Evolutionary conservation across 2,329 filamentous ascomycete genomes (phyloP).

Genomic region (Fusarium tanahbumbuense): DNA sequence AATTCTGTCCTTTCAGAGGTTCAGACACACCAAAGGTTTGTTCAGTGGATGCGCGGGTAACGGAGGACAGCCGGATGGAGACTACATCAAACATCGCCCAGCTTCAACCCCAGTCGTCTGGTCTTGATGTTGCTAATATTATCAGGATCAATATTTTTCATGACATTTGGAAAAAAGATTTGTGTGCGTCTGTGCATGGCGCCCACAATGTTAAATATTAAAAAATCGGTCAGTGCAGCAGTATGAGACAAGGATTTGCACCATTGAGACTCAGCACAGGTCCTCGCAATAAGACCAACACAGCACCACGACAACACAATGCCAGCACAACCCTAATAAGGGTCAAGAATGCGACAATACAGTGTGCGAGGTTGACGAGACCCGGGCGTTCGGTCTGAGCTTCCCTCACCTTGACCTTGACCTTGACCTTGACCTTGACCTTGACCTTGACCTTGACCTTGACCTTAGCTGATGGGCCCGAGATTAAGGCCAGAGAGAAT

Average conservation of each 20-base stretch:
- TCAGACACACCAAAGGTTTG: slow-evolving; percentile 7
- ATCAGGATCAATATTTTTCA: slow-evolving; percentile 28
- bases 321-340: slow-evolving; percentile 29
- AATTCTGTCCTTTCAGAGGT: slow-evolving; percentile 37
- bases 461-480: slow-evolving; percentile 35
- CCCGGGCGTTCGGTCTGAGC: slow-evolving; percentile 44
- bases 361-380: slow-evolving; percentile 37
- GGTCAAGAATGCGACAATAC: slow-evolving; percentile 35
- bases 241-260: slow-evolving; percentile 30
- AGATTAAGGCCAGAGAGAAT: slow-evolving; percentile 46
- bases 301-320: slow-evolving; percentile 29
- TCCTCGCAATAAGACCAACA: slow-evolving; percentile 23
- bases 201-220: slow-evolving; percentile 36
- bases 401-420: slow-evolving; percentile 41
- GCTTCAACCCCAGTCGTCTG: slow-evolving; percentile 30
- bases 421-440: too few species aligned
- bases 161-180: slow-evolving; percentile 23
- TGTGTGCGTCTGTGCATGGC: slow-evolving; percentile 28
- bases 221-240: slow-evolving; percentile 25
- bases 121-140: slow-evolving; percentile 31
- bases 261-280: slow-evolving; percentile 9
- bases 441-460: slow-evolving; percentile 43
- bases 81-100: slow-evolving; percentile 37
- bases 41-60: slow-evolving; percentile 42
- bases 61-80: slow-evolving; percentile 41